Base-by-base conservation (phyloP, 2,329 filamentous ascomycete species). In the Trichophyton equinum region DNA sequence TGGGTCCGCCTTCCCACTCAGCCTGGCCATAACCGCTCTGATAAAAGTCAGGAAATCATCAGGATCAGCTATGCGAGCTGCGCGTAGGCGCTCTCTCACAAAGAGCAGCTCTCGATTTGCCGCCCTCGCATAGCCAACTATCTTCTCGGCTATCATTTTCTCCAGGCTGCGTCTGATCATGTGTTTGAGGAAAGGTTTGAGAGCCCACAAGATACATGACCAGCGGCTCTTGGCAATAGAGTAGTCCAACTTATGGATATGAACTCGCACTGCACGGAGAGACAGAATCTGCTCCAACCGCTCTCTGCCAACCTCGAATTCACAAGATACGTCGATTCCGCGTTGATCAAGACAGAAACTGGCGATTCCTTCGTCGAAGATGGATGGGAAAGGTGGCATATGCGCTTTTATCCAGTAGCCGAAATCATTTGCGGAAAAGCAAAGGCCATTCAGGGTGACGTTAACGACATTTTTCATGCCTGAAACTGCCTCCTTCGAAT, bases 351-450 rank as follows among this genome's bases (percentile, higher is more conserved):
- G 82, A 51, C 84, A 83, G 73, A 97, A 91, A 33, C 87, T 89
- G 4, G 88, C 89, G 56, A 96, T 88, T 3, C 92, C 92, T 71
- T 91, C 82, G 68, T 96, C 91, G 1, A 84, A 82, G 33, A 96
- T 79, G 51, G 59, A 63, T 25, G 85, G 84, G 1, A 95, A 68
- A 6, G 66, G 72, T 1, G 89, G 85, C 13, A 85, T 84, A 71
- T 94, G 91, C 0, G 88, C 81, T 8, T 88, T 87, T 36, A 96
- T 77, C 84, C 91, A 95, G 76, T 91, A 97, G 25, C 92, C 92
- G 36, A 97, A 79, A 64, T 96, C 91, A 25, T 92, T 85, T 2
- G 91, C 91, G 46, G 87, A 85, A 60, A 94, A 80, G 0, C 90
- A 95, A 7, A 97, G 76, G 0, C 92, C 92, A 64, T 90, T 86